phyloP scores from a whole-genome alignment of 148 eudicot species.

The Chenopodium quinoa region DNA sequence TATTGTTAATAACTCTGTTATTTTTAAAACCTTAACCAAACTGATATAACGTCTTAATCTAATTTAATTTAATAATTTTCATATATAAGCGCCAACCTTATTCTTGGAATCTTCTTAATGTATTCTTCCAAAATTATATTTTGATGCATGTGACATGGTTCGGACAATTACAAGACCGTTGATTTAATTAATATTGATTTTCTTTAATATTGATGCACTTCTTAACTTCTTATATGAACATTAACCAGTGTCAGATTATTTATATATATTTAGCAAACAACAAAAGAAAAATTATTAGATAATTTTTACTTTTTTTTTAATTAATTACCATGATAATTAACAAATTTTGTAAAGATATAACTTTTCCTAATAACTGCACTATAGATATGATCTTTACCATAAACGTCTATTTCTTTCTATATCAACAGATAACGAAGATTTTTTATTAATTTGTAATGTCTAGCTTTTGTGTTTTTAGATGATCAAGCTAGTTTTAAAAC shows the following conservation, averaged over 20 bases:
- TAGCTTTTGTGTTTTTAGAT: no score
- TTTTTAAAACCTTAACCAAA: background rate
- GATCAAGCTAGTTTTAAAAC: no score
- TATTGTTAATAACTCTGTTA: background rate
- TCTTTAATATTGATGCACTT: background rate
- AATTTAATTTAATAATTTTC: background rate
- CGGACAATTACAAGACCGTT: background rate
- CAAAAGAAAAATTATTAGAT: no score
- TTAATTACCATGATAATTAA: no score
- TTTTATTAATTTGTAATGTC: no score
- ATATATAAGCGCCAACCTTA: conserved; percentile 7
- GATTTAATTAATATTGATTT: background rate
- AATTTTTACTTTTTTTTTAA: no score
- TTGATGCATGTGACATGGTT: conserved; percentile 20
- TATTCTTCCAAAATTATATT: background rate
- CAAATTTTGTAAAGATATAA: background rate
- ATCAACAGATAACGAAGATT: background rate
- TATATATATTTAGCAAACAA: no score
- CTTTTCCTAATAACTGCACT: background rate
- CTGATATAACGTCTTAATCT: background rate
- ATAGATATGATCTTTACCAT: background rate
- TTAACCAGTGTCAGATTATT: background rate
- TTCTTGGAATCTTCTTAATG: conserved; percentile 4
- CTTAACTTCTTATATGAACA: background rate
- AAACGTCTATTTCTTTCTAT: background rate